Conservation (phyloP, 2,329 filamentous ascomycete genomes). For the Fusarium verrucosum region DNA sequence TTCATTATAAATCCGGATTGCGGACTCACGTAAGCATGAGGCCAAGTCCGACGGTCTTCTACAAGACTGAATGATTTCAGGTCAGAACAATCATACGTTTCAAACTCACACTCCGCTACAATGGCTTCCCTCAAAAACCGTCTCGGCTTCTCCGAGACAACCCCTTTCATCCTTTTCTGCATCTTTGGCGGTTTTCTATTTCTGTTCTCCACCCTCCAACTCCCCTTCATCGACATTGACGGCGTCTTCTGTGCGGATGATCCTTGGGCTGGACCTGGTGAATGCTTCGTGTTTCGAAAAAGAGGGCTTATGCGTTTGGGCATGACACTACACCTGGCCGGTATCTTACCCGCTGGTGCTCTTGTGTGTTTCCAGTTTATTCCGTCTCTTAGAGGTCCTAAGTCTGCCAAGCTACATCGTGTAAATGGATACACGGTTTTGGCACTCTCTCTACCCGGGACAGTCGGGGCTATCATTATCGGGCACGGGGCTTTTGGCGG, state of each 20-base stretch:
- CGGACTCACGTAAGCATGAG: too few species aligned
- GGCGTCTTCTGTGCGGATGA: conserved; percentile 6
- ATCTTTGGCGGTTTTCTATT: background rate
- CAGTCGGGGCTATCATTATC: background rate
- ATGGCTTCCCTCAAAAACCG: background rate
- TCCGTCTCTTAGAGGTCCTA: background rate
- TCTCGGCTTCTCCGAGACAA: conserved; percentile 4
- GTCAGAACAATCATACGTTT: background rate
- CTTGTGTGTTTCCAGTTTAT: conserved; percentile 22
- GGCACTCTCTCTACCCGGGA: background rate
- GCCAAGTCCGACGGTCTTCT: too few species aligned
- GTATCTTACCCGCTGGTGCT: conserved; percentile 7
- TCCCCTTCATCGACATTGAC: conserved; percentile 10
- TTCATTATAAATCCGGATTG: too few species aligned
- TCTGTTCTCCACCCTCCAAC: conserved; percentile 9
- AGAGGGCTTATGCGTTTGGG: conserved; percentile 7
- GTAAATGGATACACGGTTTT: conserved; percentile 9
- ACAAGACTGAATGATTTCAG: too few species aligned
- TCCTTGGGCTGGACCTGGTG: background rate
- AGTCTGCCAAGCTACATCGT: background rate
- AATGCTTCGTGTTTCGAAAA: conserved; percentile 10
- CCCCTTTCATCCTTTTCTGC: background rate
- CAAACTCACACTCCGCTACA: background rate
- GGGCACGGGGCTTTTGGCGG: conserved; percentile 17
- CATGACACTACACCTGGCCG: conserved; percentile 5